Evolutionary conservation across 148 eudicot species (phyloP), one percentile per base, ranked within the genome.

Genomic region (Pharnaceum exiguum): DNA sequence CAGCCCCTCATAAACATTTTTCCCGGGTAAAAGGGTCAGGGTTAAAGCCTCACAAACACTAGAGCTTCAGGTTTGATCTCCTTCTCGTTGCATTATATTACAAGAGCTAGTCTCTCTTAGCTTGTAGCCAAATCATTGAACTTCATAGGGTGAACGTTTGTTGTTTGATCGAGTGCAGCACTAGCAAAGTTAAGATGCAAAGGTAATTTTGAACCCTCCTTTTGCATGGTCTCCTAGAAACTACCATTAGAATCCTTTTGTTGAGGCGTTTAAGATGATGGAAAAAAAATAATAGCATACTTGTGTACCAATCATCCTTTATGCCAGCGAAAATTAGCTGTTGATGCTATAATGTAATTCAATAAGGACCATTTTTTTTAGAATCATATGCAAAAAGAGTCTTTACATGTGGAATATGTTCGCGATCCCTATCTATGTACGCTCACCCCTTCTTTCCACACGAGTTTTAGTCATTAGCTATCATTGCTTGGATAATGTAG

Each of bases 191-290:
- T 63, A 58, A 39, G 15, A 40, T 15, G 15, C 1, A 44, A 59
- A 51, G 64, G 57, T 17, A 13, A 58, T 58, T 51, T 67, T 67
- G 71, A 67, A 67, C 63, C 46, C 71, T n/a, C n/a, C n/a, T 67
- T 67, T 67, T 67, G 71, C 71, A 59, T 67, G 65, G 71, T 67
- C 71, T 67, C 30, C 71, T 44, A 67, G 71, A 44, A n/a, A 67
- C 17, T 51, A 57, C 58, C 47, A 49, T 66, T 48, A 11, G 29
- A 59, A 59, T 51, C 71, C 42, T 31, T n/a, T 43, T 11, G 46
- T 67, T 67, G 59, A 24, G 51, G 44, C 71, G 59, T 67, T 67
- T 67, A 48, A 62, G 32, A 27, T 43, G 38, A 29, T 13, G 10
- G 40, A 28, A n/a, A 57, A 22, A 2, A 18, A 32, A 42, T n/a